phyloP scores from a whole-genome alignment of 1,284 basidiomycete genomes.

The Cryptococcus floricola region DNA sequence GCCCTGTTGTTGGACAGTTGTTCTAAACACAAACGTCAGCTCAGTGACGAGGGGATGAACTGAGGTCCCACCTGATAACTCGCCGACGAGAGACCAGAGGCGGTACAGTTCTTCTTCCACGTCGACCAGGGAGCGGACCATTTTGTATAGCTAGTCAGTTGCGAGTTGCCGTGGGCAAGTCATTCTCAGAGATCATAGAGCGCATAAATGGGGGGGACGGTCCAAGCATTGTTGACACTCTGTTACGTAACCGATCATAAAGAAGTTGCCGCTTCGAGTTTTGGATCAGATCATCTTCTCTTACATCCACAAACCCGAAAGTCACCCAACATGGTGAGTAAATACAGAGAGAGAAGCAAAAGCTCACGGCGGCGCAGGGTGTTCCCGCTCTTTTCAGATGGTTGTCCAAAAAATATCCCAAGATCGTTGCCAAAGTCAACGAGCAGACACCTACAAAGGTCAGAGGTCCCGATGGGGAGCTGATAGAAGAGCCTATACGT shows the following conservation, averaged over 20 bases:
- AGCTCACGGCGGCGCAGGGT: conserved; percentile 58
- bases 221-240: too few species aligned
- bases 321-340: background rate
- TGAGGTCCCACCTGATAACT: conserved; percentile 54
- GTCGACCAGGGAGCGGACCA: conserved; percentile 26
- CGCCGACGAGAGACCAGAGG: conserved; percentile 73
- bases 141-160: conserved; percentile 1
- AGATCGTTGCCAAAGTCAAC: conserved; percentile 76
- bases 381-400: conserved; percentile 88
- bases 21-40: conserved; percentile 47
- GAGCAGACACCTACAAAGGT: conserved; percentile 76
- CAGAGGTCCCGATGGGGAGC: conserved; percentile 59
- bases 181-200: too few species aligned
- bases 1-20: conserved; percentile 84
- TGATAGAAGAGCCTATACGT: conserved; percentile 72
- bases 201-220: too few species aligned
- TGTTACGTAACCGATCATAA: too few species aligned
- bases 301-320: background rate
- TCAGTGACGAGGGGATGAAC: background rate
- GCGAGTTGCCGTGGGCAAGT: too few species aligned
- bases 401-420: conserved; percentile 95
- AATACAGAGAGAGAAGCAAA: background rate
- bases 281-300: background rate
- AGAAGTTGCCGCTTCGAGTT: too few species aligned
- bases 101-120: conserved; percentile 65